Base-by-base conservation (phyloP, 768 basidiomycete species). In the Lepiota venenata region DNA sequence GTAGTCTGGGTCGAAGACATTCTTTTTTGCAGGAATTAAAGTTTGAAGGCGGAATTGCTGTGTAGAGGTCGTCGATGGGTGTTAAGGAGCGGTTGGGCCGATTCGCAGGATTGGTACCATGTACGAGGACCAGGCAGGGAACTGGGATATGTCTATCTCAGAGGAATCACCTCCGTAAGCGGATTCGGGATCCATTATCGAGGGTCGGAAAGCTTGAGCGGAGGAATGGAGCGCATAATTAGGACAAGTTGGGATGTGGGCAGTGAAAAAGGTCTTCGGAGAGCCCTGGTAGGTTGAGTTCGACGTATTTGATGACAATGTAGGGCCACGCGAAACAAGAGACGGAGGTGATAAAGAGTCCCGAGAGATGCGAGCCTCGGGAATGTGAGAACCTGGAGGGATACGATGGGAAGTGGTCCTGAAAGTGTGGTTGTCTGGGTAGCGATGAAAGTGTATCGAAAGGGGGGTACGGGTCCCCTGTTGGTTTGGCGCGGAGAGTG, bases 111-210 rank as follows among this genome's bases (percentile, higher is more conserved):
- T 42, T 74, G 68, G 63, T 87, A 87, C 85, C 85, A 88, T 11
- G 72, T 71, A 21, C 78, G 73, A n/a, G 21, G 85, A 80, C 79
- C 82, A 87, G 15, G 77, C 71, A 14, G 87, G 85, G 64, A 87
- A 87, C 37, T 77, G 77, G 12, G 81, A 72, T 29, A 83, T 75
- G 63, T 86, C 83, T 38, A 84, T 76, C 57, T 84, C 82, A 1
- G 65, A 57, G 1, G 43, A 40, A 58, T 29, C 54, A 47, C 37
- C 51, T 60, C 37, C 63, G 58, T 44, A 61, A 40, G 43, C 60
- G 56, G 53, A 51, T n/a, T 49, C 61, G 43, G 58, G 63, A 44
- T 51, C 66, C 20, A 54, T 59, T 42, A 56, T 58, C 27, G 47
- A 52, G 32, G 54, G 56, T 52, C 39, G 52, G 60, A 35, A 57